Evolutionary conservation across 176 grass and related monocot genomes (phyloP).

Genomic region (Zoysia pacifica): DNA sequence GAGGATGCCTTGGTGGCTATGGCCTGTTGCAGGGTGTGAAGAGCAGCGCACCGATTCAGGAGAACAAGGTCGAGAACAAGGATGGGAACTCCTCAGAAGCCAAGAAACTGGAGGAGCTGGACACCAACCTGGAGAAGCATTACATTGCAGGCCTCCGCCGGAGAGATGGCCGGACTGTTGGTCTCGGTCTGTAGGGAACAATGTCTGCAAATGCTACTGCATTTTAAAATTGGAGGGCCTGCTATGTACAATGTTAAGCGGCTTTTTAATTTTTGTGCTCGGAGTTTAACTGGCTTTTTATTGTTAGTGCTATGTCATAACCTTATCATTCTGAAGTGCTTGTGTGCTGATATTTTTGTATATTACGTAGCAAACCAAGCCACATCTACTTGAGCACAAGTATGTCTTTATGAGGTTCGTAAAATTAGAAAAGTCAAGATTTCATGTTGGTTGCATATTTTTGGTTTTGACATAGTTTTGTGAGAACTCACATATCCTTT

Average conservation of each 20-base stretch:
- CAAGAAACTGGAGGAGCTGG: constrained; percentile 87
- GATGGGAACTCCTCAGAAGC: constrained; percentile 48
- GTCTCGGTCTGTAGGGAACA: constrained; percentile 77
- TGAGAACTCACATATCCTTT: too few relatives aligned
- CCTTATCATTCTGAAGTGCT: neutral
- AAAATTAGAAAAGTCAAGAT: neutral
- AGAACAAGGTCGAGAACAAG: constrained; percentile 37
- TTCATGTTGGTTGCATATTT: neutral
- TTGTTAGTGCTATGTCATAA: constrained; percentile 8
- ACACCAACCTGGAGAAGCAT: constrained; percentile 93
- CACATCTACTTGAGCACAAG: neutral
- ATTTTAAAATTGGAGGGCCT: neutral
- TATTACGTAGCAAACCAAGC: neutral
- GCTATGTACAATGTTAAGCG: constrained; percentile 14
- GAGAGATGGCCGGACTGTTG: constrained; percentile 91
- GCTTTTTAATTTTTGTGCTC: constrained; percentile 6
- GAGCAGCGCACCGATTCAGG: constrained; percentile 43
- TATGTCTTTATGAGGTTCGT: neutral
- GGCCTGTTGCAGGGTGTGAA: constrained; percentile 92
- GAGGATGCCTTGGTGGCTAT: constrained; percentile 98
- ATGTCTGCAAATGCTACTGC: neutral
- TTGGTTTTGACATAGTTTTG: too few relatives aligned
- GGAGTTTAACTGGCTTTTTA: neutral
- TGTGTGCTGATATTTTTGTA: neutral
- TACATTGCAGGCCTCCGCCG: constrained; percentile 87